phyloP scores from a whole-genome alignment of 192 early-diverging fungal species.

The Chytriomyces sp. region DNA sequence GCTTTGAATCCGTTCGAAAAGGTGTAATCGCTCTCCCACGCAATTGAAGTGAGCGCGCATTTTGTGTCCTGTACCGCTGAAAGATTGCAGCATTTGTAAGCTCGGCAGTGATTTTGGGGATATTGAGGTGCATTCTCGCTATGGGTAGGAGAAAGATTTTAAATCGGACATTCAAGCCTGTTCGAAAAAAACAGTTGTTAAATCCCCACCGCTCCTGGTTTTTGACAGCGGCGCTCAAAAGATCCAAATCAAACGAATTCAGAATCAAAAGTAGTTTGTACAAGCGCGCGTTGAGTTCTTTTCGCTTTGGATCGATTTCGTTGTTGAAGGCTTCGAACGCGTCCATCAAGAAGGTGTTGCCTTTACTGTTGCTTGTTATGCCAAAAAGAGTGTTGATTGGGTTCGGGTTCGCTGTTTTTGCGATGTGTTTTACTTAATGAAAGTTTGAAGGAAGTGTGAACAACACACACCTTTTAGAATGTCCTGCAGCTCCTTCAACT shows the following conservation, averaged over 20 bases:
- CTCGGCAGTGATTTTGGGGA: slow-evolving; percentile 57
- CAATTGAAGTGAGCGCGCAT: slow-evolving; percentile 53
- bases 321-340: slow-evolving; percentile 57
- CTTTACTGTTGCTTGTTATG: slow-evolving; percentile 30
- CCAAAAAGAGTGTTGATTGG: slow-evolving; percentile 60
- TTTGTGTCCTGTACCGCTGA: slow-evolving; percentile 46
- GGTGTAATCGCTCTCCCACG: slow-evolving; percentile 69
- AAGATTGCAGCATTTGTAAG: slow-evolving; percentile 59
- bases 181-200: too few species aligned
- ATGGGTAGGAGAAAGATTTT: too few species aligned
- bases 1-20: slow-evolving; percentile 66
- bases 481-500: slow-evolving; percentile 54
- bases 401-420: slow-evolving; percentile 50
- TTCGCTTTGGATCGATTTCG: slow-evolving; percentile 50
- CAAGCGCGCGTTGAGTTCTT: slow-evolving; percentile 53
- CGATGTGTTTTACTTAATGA: slow-evolving; percentile 20
- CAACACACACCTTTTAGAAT: slow-evolving; percentile 53
- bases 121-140: slow-evolving; percentile 50
- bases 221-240: slow-evolving; percentile 55
- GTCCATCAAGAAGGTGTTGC: slow-evolving; percentile 45
- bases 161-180: too few species aligned
- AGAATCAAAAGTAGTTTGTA: slow-evolving; percentile 64
- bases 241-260: slow-evolving; percentile 59
- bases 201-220: slow-evolving; percentile 48
- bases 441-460: background rate